These are phyloP conservation scores for Yamadazyma akitaensis DNA, from an alignment of 805 yeast genomes.

Conservation along the genomic window DNA sequence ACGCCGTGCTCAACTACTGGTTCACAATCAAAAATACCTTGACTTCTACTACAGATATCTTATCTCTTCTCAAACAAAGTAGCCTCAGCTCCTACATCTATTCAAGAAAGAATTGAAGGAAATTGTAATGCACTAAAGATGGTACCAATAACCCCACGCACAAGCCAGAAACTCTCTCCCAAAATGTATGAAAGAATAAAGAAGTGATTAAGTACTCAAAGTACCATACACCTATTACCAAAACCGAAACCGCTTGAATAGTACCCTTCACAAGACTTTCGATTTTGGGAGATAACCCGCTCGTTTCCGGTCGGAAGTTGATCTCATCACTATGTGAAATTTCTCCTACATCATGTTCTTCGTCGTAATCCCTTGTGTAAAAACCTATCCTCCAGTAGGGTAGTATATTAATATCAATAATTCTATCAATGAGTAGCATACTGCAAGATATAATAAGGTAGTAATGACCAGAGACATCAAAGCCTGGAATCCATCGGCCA, in stretches of 20 bases:
- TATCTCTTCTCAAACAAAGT: no score
- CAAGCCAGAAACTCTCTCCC: conserved; percentile 2
- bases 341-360: neutral
- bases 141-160: conserved; percentile 1
- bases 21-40: no score
- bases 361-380: neutral
- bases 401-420: neutral
- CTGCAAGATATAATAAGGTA: conserved; percentile 3
- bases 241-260: neutral
- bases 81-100: no score
- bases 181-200: conserved; percentile 4
- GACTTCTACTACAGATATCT: no score
- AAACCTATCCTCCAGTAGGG: neutral
- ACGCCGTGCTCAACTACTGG: no score
- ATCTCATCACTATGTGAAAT: neutral
- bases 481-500: conserved; percentile 1
- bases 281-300: neutral
- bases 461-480: conserved; percentile 8
- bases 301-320: neutral
- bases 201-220: conserved; percentile 8
- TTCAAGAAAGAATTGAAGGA: no score
- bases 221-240: conserved; percentile 3
- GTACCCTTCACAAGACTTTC: neutral
- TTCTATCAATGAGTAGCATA: neutral
- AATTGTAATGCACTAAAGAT: neutral